Evolutionary conservation across 2,329 filamentous ascomycete species (phyloP), one percentile per base, ranked within the genome.

Genomic region (Trichoderma afroharzianum): DNA sequence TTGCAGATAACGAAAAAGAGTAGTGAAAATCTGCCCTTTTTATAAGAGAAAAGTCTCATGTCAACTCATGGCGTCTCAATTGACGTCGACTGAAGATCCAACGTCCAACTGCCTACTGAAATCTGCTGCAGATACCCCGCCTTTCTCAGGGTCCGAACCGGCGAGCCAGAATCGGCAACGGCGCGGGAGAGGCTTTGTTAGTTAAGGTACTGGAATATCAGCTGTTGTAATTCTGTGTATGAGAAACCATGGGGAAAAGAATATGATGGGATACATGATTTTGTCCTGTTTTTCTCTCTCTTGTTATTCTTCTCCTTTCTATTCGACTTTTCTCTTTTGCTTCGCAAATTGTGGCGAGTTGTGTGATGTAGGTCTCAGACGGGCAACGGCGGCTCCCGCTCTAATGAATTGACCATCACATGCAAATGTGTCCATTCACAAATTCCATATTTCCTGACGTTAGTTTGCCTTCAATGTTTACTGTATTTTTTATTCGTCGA

Each of bases 51-150:
- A 5, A 30, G 55, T 58, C 26, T 58, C 55, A 32, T 58, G 39
- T 43, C 39, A n/a, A 4, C 39, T n/a, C 6, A 43, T 14, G 55
- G 8, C 24, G 55, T 9, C n/a, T 30, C 57, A 30, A 12, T n/a
- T 59, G 2, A 30, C 4, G 6, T n/a, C 6, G n/a, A 33, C 32
- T 24, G 2, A 6, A 59, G 18, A 33, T 33, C 15, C 7, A 43
- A 43, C 39, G 18, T 30, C n/a, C 32, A 59, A 59, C 14, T 28
- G 2, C 53, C 53, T 57, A 57, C 24, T 12, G 18, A 21, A 21
- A n/a, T 14, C 9, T 59, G 57, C 57, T 59, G 57, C 28, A 59
- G 57, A 59, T 59, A 59, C 57, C 57, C 57, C 57, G 57, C 57
- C 32, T 30, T 32, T n/a, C n/a, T 21, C 18, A 59, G 57, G 57